Percentiles rank a stretch among this genome's conserved stretches.
phyloP scores from a whole-genome alignment of 768 basidiomycete species.

The Thelephora ganbajun region DNA sequence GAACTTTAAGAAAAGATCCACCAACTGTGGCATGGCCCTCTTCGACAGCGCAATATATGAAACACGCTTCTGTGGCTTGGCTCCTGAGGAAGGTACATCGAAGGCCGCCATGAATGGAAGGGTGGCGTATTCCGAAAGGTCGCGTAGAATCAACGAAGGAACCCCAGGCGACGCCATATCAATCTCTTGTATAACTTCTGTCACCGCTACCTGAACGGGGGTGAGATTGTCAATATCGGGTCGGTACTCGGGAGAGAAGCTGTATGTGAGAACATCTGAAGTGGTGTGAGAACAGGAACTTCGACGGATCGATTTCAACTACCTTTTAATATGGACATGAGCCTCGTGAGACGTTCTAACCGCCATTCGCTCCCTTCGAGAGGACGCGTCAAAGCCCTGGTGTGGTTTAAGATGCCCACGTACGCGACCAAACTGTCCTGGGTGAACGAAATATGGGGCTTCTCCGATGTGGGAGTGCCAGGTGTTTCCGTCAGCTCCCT shows the following conservation, averaged over 20 bases:
- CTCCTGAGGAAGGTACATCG: conserved; percentile 24
- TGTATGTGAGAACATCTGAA: conserved; percentile 65
- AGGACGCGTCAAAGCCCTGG: conserved; percentile 33
- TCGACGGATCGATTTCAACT: conserved; percentile 1
- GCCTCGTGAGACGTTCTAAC: conserved; percentile 42
- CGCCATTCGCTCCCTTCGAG: conserved; percentile 49
- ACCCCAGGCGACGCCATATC: conserved; percentile 48
- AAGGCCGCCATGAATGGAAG: conserved; percentile 81
- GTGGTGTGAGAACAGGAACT: neutral
- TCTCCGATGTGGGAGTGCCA: conserved; percentile 3
- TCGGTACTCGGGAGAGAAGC: conserved; percentile 72
- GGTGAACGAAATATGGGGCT: conserved; percentile 33
- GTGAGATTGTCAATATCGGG: conserved; percentile 76
- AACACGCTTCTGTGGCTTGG: conserved; percentile 41
- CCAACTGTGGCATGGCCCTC: conserved; percentile 71
- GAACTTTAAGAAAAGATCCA: conserved; percentile 62
- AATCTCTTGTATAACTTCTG: conserved; percentile 56
- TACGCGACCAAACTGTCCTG: conserved; percentile 82
- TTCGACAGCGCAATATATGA: conserved; percentile 89
- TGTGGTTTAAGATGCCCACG: conserved; percentile 54
- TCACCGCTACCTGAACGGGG: conserved; percentile 69
- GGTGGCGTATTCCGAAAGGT: conserved; percentile 74
- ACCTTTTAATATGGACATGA: conserved; percentile 76
- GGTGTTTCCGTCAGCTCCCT: conserved; percentile 25
- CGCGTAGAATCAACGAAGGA: conserved; percentile 64